Base-by-base conservation (phyloP, 495 filamentous ascomycete species). In the Hypomontagnella submonticulosa region DNA sequence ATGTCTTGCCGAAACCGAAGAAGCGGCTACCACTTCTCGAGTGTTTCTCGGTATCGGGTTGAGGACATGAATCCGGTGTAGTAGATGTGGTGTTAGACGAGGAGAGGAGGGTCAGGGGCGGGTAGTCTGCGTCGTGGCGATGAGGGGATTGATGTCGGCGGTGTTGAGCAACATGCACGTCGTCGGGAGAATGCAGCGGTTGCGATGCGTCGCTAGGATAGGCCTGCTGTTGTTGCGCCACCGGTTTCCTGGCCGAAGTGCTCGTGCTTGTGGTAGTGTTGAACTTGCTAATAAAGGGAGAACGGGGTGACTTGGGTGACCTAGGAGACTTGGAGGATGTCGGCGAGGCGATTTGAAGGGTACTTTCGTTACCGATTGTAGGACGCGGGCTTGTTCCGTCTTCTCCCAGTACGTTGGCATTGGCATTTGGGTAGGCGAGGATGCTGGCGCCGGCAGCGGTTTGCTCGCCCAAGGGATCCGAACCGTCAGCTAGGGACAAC, bases 241-340 rank as follows among this genome's bases (percentile, higher is more conserved):
- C 59, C n/a, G 69, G 62, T 41, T 57, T 53, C 51, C 61, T 70
- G 10, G 61, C 36, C 1, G 65, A 27, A 13, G 19, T 6, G 46
- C 13, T 51, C 13, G 51, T 30, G n/a, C 10, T 38, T 11, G 36
- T 38, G 9, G 36, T 38, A 38, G 63, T 73, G 67, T 66, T 77
- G 71, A 78, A 78, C 33, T 72, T 74, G 48, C 76, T 72, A 61
- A 83, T 73, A 66, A 84, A 80, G 6, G 83, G 83, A 15, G 83
- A 84, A 64, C 76, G 82, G 52, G 83, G 83, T 16, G 82, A 83
- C 65, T 76, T 79, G 40, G 81, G 81, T 50, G 82, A 84, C 55
- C 67, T 78, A 40, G 81, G 81, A 50, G 82, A 84, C 53, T 67
- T 78, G 41, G 78, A 63, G 58, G 79, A 71, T 67, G 73, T 57